A percentile compares a stretch with the other conserved stretches of the same genome.
Conservation (phyloP, 805 yeast species). For the Blastobotrys americana region DNA sequence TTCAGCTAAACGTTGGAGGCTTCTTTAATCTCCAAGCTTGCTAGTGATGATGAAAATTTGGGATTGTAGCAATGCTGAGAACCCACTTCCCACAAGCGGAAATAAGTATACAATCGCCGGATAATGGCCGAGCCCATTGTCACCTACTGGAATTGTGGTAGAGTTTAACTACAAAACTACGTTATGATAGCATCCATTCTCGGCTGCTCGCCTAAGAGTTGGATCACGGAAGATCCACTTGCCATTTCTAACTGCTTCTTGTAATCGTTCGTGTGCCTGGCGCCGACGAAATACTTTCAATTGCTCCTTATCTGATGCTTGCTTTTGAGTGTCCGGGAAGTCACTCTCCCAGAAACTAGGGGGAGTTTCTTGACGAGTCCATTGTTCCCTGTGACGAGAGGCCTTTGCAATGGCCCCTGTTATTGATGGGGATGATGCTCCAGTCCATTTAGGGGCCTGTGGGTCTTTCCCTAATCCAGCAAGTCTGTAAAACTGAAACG, state of each 20-base stretch:
- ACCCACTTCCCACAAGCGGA: too few relatives aligned
- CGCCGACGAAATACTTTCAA: slow-evolving; percentile 29
- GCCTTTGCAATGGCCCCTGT: slow-evolving; percentile 12
- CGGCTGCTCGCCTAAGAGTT: not conserved
- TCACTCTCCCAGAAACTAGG: slow-evolving; percentile 55
- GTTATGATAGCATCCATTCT: too few relatives aligned
- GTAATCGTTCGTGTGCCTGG: slow-evolving; percentile 40
- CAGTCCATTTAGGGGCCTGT: slow-evolving; percentile 28
- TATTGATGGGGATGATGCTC: slow-evolving; percentile 1
- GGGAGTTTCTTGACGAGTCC: slow-evolving; percentile 40
- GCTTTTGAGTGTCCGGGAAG: slow-evolving; percentile 52
- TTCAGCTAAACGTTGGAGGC: too few relatives aligned
- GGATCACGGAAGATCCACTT: slow-evolving; percentile 40
- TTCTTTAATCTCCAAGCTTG: too few relatives aligned
- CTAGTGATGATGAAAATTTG: too few relatives aligned
- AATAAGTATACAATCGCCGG: too few relatives aligned
- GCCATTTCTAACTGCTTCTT: slow-evolving; percentile 38
- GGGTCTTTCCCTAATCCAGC: slow-evolving; percentile 26
- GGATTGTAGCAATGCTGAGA: too few relatives aligned
- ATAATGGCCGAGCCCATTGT: too few relatives aligned
- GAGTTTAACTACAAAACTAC: too few relatives aligned
- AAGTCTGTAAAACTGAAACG: slow-evolving; percentile 24
- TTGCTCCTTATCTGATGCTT: slow-evolving; percentile 33
- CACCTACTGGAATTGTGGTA: too few relatives aligned
- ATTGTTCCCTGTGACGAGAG: slow-evolving; percentile 25